phyloP scores from a whole-genome alignment of 129 eudicot genomes.

The Tagetes erecta region DNA sequence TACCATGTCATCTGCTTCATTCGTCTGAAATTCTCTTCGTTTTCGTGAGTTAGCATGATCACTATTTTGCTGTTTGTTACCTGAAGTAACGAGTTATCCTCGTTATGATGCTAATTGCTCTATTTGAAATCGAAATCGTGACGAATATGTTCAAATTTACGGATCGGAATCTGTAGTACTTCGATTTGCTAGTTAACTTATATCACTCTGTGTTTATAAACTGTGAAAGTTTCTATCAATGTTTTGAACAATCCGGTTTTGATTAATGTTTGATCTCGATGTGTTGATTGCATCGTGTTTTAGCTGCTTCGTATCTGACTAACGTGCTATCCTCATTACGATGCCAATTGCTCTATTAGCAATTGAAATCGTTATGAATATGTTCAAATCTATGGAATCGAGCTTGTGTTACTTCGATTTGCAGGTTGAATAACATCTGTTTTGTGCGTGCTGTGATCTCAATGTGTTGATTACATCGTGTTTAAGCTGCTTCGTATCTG shows the following conservation, averaged over 20 bases:
- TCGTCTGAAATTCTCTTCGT: slow-evolving; percentile 8
- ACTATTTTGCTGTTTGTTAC: slow-evolving; percentile 7
- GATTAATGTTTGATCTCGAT: not conserved
- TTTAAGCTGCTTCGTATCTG: not conserved
- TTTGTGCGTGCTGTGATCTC: too few relatives aligned
- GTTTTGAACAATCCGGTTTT: not conserved
- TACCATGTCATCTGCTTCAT: not conserved
- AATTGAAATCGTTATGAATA: not conserved
- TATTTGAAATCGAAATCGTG: not conserved
- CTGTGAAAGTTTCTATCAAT: too few relatives aligned
- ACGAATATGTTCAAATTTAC: too few relatives aligned
- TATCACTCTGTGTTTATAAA: too few relatives aligned
- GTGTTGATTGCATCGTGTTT: too few relatives aligned
- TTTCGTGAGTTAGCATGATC: not conserved
- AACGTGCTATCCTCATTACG: not conserved
- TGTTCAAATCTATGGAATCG: too few relatives aligned
- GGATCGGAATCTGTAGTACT: too few relatives aligned
- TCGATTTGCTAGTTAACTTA: too few relatives aligned
- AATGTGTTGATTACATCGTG: too few relatives aligned
- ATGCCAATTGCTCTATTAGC: not conserved
- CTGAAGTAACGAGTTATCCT: not conserved
- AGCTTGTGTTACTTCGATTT: too few relatives aligned
- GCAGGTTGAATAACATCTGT: too few relatives aligned
- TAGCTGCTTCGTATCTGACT: not conserved
- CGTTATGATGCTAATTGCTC: not conserved